Evolutionary conservation across 306 rosid species (phyloP).

Genomic region (Echinosophora koreensis): DNA sequence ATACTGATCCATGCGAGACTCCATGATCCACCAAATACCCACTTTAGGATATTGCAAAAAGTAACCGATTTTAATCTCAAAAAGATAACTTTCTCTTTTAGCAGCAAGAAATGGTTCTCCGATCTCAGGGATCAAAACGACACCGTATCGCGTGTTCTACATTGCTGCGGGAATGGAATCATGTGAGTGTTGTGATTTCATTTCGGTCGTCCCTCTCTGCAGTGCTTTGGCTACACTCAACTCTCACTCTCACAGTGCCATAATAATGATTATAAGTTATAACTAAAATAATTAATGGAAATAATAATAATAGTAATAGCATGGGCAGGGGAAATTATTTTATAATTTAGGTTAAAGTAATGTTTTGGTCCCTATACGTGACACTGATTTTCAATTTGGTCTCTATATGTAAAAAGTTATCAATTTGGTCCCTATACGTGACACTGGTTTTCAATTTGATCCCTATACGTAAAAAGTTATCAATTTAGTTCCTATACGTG

Average conservation of each 20-base stretch:
- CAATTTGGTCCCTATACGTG: no score
- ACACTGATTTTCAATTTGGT: no score
- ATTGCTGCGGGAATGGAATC: constrained; percentile 28
- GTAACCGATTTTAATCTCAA: not conserved
- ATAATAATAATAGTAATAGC: constrained; percentile 1
- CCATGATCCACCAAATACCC: constrained; percentile 57
- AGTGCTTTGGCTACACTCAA: constrained; percentile 34
- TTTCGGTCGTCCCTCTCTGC: not conserved
- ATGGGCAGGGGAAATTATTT: not conserved
- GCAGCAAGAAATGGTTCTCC: not conserved
- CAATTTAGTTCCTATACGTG: no score
- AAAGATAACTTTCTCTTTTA: not conserved
- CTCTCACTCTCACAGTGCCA: not conserved
- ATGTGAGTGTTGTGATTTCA: not conserved
- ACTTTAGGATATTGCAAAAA: not conserved
- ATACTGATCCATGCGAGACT: constrained; percentile 92
- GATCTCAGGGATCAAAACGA: constrained; percentile 13
- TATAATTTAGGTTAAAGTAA: no score
- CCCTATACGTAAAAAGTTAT: no score
- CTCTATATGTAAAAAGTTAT: no score
- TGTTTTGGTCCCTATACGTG: no score
- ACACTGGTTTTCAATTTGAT: no score
- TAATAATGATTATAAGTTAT: not conserved
- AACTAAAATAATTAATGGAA: not conserved
- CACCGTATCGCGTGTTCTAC: constrained; percentile 2